Conservation (phyloP, 108 stramenopile species). For the Fragilariopsis cylindrus region DNA sequence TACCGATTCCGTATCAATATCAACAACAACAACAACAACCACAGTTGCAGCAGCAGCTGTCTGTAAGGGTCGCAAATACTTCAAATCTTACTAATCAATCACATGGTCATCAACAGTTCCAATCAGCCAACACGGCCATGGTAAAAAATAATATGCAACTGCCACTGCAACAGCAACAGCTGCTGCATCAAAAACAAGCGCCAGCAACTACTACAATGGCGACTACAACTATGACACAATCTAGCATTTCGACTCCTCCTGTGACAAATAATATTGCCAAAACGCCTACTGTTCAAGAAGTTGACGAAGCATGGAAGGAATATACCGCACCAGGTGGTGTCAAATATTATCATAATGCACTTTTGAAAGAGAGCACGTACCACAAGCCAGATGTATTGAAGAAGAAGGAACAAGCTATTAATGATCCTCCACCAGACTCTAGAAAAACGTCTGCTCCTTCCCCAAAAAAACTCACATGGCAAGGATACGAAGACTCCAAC, state of each 20-base stretch:
- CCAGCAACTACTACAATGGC: too few species aligned
- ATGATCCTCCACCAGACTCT: too few species aligned
- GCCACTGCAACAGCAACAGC: background rate
- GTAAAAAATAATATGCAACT: background rate
- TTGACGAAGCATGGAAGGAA: constrained; percentile 64
- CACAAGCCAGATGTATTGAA: constrained; percentile 51
- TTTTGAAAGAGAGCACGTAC: constrained; percentile 59
- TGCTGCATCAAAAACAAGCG: too few species aligned
- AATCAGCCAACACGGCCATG: background rate
- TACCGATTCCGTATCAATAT: background rate
- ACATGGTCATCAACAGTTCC: background rate
- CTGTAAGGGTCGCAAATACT: background rate
- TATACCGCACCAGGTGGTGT: constrained; percentile 53
- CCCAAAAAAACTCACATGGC: constrained; percentile 46
- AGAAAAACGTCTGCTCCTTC: constrained; percentile 21
- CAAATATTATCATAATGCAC: constrained; percentile 68
- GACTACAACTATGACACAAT: background rate
- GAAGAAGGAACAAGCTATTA: constrained; percentile 10
- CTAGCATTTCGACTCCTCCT: background rate
- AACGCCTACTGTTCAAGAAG: constrained; percentile 25
- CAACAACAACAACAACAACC: background rate
- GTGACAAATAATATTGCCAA: background rate
- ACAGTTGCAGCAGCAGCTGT: background rate
- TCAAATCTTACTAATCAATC: constrained; percentile 1
- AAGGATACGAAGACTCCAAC: constrained; percentile 58